Conservation (phyloP, 108 stramenopile genomes). For the Nannochloropsis salina region DNA sequence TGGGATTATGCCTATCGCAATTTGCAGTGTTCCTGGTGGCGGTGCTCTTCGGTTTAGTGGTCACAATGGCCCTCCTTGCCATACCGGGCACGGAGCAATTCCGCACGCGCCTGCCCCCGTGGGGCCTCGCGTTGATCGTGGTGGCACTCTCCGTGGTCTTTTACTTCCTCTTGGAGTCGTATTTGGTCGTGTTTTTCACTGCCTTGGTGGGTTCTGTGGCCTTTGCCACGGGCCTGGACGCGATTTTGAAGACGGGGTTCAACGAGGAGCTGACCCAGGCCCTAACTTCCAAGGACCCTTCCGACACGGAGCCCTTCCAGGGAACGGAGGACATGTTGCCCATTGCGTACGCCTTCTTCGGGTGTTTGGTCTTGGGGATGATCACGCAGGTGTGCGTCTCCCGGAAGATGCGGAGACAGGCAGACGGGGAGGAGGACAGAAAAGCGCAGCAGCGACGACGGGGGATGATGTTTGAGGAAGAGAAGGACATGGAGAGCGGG, state of each 20-base stretch:
- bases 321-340: conserved; percentile 17
- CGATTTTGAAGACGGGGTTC: background rate
- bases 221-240: background rate
- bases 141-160: background rate
- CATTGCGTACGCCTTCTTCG: background rate
- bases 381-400: background rate
- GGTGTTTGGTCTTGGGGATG: background rate
- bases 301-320: background rate
- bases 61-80: background rate
- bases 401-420: background rate
- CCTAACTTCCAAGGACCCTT: background rate
- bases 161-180: background rate
- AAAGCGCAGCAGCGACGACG: background rate
- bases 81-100: background rate
- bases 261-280: background rate
- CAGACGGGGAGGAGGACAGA: background rate
- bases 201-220: background rate
- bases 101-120: background rate
- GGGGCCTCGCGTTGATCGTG: background rate
- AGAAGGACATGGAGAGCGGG: background rate
- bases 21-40: background rate
- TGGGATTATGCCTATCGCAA: background rate
- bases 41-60: conserved; percentile 1
- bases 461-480: background rate
- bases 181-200: background rate